A percentile compares a stretch with the other conserved stretches of the same genome.
phyloP scores from a whole-genome alignment of 306 rosid genomes.

The Quercus cerris region DNA sequence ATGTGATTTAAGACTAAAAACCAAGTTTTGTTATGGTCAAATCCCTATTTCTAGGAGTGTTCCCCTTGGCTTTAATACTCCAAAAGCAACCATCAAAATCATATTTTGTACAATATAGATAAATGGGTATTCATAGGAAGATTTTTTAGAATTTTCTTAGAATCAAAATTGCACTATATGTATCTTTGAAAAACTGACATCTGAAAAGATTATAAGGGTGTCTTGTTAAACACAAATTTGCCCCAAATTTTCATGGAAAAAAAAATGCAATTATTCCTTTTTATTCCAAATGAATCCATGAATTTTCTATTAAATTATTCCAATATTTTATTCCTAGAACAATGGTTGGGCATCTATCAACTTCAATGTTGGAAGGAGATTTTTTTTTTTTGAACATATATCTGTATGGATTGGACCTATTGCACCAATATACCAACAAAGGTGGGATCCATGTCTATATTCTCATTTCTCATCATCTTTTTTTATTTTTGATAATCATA shows the following conservation, averaged over 20 bases:
- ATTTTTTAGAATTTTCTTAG: background rate
- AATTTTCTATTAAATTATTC: background rate
- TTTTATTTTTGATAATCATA: too few relatives aligned
- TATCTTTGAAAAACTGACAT: too few relatives aligned
- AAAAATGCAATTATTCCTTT: background rate
- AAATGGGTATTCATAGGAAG: background rate
- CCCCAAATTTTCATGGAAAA: too few relatives aligned
- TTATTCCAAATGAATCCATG: background rate
- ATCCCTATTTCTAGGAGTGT: background rate
- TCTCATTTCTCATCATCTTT: background rate
- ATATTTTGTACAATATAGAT: too few relatives aligned
- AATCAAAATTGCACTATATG: background rate
- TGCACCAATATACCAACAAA: constrained; percentile 11
- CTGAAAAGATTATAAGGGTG: too few relatives aligned
- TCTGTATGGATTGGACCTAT: background rate
- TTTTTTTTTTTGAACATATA: background rate
- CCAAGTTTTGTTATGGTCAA: background rate
- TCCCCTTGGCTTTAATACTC: background rate
- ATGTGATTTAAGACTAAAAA: background rate
- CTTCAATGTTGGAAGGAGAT: background rate
- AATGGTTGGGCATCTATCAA: background rate
- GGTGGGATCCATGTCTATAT: background rate
- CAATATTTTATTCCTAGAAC: background rate
- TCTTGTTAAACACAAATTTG: too few relatives aligned
- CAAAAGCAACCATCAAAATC: background rate